phyloP scores from a whole-genome alignment of 2,329 filamentous ascomycete genomes.

The Apiospora sp. region DNA sequence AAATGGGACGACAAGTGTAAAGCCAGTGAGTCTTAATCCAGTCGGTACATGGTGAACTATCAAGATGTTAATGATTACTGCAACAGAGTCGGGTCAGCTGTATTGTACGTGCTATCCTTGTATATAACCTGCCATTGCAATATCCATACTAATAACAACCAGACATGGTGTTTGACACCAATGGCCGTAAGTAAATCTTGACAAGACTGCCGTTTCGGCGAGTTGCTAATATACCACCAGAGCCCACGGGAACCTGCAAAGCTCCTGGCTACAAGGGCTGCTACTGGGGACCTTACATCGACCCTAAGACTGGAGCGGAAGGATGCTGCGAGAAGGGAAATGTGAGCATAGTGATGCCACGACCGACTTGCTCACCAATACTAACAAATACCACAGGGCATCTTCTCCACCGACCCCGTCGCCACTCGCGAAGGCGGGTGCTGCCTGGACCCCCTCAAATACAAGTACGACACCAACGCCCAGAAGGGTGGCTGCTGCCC shows the following conservation, averaged over 20 bases:
- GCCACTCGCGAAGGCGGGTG: background rate
- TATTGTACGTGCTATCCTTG: background rate
- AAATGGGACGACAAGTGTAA: conserved; percentile 5
- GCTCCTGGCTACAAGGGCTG: background rate
- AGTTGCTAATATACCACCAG: background rate
- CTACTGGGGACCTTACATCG: background rate
- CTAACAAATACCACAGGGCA: background rate
- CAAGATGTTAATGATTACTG: background rate
- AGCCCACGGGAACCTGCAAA: background rate
- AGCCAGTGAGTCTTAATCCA: background rate
- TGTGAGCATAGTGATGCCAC: background rate
- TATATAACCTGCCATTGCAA: background rate
- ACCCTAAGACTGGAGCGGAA: background rate
- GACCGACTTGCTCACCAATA: no score
- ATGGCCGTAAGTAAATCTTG: background rate
- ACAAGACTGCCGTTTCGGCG: no score
- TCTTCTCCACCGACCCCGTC: background rate
- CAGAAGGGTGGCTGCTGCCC: background rate
- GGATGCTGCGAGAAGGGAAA: background rate
- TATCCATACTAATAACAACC: background rate
- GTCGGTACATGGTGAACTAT: background rate
- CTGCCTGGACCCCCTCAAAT: background rate
- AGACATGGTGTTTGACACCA: background rate
- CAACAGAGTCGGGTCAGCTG: background rate
- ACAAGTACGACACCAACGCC: background rate